phyloP scores from a whole-genome alignment of 1,139 yeast species.

The Hemisphaericaspora lyxosophila region DNA sequence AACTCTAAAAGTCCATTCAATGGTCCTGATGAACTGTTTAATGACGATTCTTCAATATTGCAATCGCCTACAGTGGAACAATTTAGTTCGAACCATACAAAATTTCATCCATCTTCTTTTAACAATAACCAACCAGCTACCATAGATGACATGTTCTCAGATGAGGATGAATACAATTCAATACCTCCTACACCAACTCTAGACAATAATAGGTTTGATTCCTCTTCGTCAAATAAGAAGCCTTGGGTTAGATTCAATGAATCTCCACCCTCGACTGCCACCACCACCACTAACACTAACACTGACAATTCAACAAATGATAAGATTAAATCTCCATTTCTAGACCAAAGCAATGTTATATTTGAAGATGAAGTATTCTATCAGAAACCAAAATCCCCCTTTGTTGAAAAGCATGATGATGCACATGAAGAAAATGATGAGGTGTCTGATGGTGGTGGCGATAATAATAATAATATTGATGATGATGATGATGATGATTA shows the following conservation, averaged over 20 bases:
- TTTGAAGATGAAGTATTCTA: conserved; percentile 4
- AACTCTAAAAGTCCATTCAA: conserved; percentile 15
- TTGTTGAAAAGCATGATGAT: conserved; percentile 7
- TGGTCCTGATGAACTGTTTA: conserved; percentile 14
- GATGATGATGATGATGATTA: conserved; percentile 10
- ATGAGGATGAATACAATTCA: conserved; percentile 10
- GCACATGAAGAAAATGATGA: conserved; percentile 2
- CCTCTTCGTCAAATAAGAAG: conserved; percentile 12
- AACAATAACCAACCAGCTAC: not conserved
- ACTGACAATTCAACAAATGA: not conserved
- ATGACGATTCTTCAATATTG: conserved; percentile 10
- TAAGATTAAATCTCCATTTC: conserved; percentile 14
- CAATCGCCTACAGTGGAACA: conserved; percentile 11
- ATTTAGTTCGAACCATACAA: conserved; percentile 1
- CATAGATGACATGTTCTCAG: conserved; percentile 9
- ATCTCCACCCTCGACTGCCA: conserved; percentile 10
- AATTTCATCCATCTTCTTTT: not conserved
- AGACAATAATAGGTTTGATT: conserved; percentile 7
- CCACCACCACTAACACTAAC: conserved; percentile 5
- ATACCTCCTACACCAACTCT: conserved; percentile 14
- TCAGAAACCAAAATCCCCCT: conserved; percentile 21
- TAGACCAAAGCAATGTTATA: conserved; percentile 11
- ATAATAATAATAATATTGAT: conserved; percentile 7
- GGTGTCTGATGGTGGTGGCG: conserved; percentile 21
- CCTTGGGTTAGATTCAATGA: conserved; percentile 27